These are phyloP conservation scores for Schwanniomyces polymorphus DNA, from an alignment of 805 yeast species.

Conservation along the genomic window DNA sequence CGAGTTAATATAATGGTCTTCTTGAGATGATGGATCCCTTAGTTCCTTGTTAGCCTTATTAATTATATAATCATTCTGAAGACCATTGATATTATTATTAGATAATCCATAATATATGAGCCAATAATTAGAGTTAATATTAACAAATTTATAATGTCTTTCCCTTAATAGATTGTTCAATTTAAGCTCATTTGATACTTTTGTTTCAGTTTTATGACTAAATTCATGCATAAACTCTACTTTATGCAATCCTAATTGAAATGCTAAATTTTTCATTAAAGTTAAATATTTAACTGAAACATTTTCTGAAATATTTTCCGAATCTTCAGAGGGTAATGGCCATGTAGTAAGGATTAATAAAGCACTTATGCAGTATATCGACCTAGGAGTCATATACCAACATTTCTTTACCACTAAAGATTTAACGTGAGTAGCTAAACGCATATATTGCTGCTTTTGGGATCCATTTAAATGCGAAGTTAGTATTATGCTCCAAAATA, in stretches of 20 bases:
- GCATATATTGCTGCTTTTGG: conserved; percentile 17
- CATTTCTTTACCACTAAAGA: conserved; percentile 39
- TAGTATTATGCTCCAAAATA: conserved; percentile 42
- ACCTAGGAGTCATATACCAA: conserved; percentile 47
- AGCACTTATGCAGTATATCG: conserved; percentile 37
- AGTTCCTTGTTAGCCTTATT: conserved; percentile 28
- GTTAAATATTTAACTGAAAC: conserved; percentile 36
- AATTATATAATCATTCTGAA: conserved; percentile 37
- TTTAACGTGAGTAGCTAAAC: conserved; percentile 32
- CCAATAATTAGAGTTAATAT: conserved; percentile 46
- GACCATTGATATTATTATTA: conserved; percentile 26
- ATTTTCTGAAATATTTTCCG: conserved; percentile 26
- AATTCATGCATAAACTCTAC: conserved; percentile 42
- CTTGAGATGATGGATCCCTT: conserved; percentile 4
- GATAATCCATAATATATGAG: conserved; percentile 39
- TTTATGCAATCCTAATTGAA: conserved; percentile 45
- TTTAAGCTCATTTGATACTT: conserved; percentile 24
- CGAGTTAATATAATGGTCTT: conserved; percentile 24
- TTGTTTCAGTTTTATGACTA: conserved; percentile 31
- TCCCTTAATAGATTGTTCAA: conserved; percentile 37
- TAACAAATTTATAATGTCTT: conserved; percentile 41
- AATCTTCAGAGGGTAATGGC: conserved; percentile 36
- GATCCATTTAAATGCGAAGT: conserved; percentile 30
- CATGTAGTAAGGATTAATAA: conserved; percentile 44
- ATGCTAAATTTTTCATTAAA: conserved; percentile 37